phyloP scores from a whole-genome alignment of 192 early-diverging fungal genomes.

The Gamsiella multidivaricata region DNA sequence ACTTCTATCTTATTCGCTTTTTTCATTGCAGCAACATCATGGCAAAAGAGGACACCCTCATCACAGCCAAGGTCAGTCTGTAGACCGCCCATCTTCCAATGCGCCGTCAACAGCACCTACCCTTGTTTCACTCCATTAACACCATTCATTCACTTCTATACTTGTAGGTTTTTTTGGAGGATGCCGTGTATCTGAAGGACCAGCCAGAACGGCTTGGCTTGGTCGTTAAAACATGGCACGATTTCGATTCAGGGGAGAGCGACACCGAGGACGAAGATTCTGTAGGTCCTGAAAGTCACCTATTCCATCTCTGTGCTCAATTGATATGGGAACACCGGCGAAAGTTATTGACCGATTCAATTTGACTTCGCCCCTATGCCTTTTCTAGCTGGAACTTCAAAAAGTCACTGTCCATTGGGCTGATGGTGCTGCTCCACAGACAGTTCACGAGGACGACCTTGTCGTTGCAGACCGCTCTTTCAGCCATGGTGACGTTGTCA shows the following conservation, averaged over 20 bases:
- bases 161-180: slow-evolving; percentile 53
- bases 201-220: slow-evolving; percentile 41
- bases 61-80: slow-evolving; percentile 21
- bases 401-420: slow-evolving; percentile 52
- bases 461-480: slow-evolving; percentile 53
- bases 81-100: too few species aligned
- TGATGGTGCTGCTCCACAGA: slow-evolving; percentile 38
- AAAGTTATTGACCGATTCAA: neutral
- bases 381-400: slow-evolving; percentile 34
- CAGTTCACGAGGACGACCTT: slow-evolving; percentile 46
- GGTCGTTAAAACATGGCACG: slow-evolving; percentile 56
- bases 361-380: neutral
- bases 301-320: neutral
- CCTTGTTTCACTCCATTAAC: too few species aligned
- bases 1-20: neutral
- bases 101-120: too few species aligned
- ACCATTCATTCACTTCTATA: neutral
- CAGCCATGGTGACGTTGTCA: slow-evolving; percentile 56
- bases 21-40: neutral
- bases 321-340: too few species aligned
- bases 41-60: slow-evolving; percentile 23
- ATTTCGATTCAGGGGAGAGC: slow-evolving; percentile 52
- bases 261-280: slow-evolving; percentile 44
- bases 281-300: slow-evolving; percentile 24
- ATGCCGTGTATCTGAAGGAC: slow-evolving; percentile 48